A percentile compares a stretch with the other conserved stretches of the same genome.
Evolutionary conservation across 1,284 basidiomycete genomes (phyloP).

Genomic region (Amylostereum areolatum): DNA sequence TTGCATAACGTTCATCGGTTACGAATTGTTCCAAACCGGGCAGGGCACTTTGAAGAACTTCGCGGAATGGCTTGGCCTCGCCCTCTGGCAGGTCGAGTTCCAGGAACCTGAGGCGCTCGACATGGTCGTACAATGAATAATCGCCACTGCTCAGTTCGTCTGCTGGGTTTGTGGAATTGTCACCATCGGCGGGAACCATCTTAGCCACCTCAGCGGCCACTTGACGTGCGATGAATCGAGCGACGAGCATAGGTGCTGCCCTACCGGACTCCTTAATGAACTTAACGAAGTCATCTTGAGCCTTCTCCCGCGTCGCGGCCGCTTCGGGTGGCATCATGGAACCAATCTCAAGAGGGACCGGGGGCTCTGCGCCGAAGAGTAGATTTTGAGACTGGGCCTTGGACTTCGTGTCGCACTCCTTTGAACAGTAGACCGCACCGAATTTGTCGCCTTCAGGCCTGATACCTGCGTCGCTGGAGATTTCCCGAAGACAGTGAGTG

Average conservation of each 20-base stretch:
- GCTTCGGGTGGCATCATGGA: conserved; percentile 25
- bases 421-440: conserved; percentile 63
- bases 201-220: conserved; percentile 61
- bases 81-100: conserved; percentile 42
- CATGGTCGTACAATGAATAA: conserved; percentile 66
- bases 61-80: conserved; percentile 45
- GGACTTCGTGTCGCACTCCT: conserved; percentile 51
- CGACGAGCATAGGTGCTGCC: conserved; percentile 50
- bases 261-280: conserved; percentile 45
- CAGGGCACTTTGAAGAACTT: conserved; percentile 54
- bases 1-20: conserved; percentile 53
- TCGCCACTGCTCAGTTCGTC: conserved; percentile 40
- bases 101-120: conserved; percentile 65
- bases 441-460: conserved; percentile 45
- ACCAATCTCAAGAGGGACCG: conserved; percentile 49
- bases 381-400: conserved; percentile 58
- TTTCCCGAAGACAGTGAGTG: conserved; percentile 59
- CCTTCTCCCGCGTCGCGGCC: conserved; percentile 42
- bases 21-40: conserved; percentile 69
- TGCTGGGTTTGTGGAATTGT: conserved; percentile 8
- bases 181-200: conserved; percentile 28
- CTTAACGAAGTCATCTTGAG: conserved; percentile 52
- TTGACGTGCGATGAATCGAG: conserved; percentile 66
- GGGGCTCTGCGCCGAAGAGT: conserved; percentile 61
- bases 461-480: conserved; percentile 41